Evolutionary conservation across 805 yeast species (phyloP), one percentile per base, ranked within the genome.

Genomic region (Grigorovia yakushimaensis): DNA sequence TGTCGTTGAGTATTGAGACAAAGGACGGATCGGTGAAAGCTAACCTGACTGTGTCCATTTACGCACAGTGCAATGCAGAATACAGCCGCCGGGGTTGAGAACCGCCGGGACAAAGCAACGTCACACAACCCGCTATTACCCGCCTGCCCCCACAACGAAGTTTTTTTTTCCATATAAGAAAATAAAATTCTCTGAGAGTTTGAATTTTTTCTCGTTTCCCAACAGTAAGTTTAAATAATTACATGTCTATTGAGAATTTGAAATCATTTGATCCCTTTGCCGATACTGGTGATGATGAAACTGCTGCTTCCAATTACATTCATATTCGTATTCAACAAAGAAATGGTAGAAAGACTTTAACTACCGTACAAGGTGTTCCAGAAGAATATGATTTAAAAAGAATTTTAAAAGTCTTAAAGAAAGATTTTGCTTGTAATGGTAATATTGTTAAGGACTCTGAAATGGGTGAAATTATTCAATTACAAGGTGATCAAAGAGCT

Each of bases 241-340:
- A 40, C 41, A 62, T 63, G 67, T 87, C 96, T 73, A 86, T 91
- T 79, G 94, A 91, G 77, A 84, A 84, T 77, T 74, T 84, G 67
- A 83, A 79, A 72, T 78, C 88, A 50, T 82, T 84, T 74, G 96
- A 91, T 74, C 98, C 98, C 54, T 91, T 91, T 82, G 97, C 98
- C 82, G 98, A 91, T 73, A 89, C 97, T 73, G 98, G 97, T 77
- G 98, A 91, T 80, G 94, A 93, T 74, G 96, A 91, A 71, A 84
- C 95, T 60, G 91, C 91, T 73, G 85, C 95, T 65, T 81, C 94
- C 51, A 88, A 87, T 76, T 88, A 89, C 74, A 87, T 91, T 71
- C 98, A 89, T 73, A 84, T 91, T 70, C 94, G 98, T 78, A 91
- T 94, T 69, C 98, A 91, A 74, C 98, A 91, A 76, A 91, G 98